phyloP scores from a whole-genome alignment of 1,284 basidiomycete species.

The Coniophora puteana region DNA sequence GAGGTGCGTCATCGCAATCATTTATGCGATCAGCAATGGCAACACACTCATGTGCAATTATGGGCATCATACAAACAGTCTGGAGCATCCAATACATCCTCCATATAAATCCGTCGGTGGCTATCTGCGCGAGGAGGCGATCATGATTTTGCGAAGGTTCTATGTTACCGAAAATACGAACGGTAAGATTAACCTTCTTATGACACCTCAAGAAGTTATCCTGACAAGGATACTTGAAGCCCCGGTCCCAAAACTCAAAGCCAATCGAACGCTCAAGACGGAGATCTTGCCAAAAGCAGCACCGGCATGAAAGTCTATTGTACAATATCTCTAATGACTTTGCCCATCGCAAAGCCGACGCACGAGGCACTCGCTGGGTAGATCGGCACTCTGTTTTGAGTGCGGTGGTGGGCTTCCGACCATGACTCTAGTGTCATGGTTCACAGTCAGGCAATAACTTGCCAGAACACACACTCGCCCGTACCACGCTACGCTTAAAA shows the following conservation, averaged over 20 bases:
- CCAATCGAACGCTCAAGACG: slow-evolving; percentile 71
- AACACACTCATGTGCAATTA: slow-evolving; percentile 8
- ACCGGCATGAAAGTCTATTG: no score
- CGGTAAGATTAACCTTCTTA: slow-evolving; percentile 46
- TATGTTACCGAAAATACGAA: slow-evolving; percentile 95
- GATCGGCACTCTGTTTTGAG: no score
- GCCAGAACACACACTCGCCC: no score
- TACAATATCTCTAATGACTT: no score
- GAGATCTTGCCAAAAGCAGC: slow-evolving; percentile 43
- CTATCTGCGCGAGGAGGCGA: slow-evolving; percentile 88
- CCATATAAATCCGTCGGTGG: slow-evolving; percentile 80
- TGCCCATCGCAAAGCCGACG: no score
- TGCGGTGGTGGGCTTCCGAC: no score
- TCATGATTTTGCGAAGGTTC: slow-evolving; percentile 91
- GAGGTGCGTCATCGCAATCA: slow-evolving; percentile 42
- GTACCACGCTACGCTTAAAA: no score
- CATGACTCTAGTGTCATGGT: no score
- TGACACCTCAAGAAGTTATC: slow-evolving; percentile 10
- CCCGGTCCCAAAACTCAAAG: slow-evolving; percentile 72
- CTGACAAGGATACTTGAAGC: slow-evolving; percentile 40
- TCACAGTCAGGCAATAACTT: no score
- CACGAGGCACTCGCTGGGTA: no score
- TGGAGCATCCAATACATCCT: slow-evolving; percentile 68
- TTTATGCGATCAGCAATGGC: slow-evolving; percentile 9
- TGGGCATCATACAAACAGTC: slow-evolving; percentile 35